Conservation (phyloP, 192 early-diverging fungal species). For the Coemansia sp. region DNA sequence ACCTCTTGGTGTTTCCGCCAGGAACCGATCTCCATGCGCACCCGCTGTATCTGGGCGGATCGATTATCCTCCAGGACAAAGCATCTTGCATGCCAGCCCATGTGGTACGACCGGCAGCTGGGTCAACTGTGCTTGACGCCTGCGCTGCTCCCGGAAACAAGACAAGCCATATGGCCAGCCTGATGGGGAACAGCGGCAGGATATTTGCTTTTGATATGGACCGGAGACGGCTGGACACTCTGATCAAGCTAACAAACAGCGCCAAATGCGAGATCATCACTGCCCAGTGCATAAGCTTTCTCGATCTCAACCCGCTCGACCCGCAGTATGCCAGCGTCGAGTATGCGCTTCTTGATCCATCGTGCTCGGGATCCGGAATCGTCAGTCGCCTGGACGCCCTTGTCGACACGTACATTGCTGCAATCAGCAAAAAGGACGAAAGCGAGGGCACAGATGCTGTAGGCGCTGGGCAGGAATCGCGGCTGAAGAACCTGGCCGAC, state of each 20-base stretch:
- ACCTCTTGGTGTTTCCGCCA: constrained; percentile 83
- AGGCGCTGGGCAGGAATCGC: constrained; percentile 24
- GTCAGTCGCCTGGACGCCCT: constrained; percentile 84
- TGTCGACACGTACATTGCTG: constrained; percentile 58
- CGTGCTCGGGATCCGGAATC: constrained; percentile 95
- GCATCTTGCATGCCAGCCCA: constrained; percentile 94
- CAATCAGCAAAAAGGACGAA: constrained; percentile 18
- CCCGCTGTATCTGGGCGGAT: constrained; percentile 68
- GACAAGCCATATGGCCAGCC: constrained; percentile 87
- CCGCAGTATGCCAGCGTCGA: constrained; percentile 70
- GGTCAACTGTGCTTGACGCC: constrained; percentile 76
- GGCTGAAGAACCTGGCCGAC: constrained; percentile 74
- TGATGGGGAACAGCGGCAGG: constrained; percentile 83
- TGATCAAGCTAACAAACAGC: constrained; percentile 69
- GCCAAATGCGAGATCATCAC: constrained; percentile 76
- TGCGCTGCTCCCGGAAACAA: constrained; percentile 99
- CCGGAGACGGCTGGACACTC: constrained; percentile 65
- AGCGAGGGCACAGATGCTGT: not conserved
- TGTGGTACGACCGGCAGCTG: constrained; percentile 63
- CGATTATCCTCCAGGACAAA: constrained; percentile 93
- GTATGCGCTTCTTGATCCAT: constrained; percentile 92
- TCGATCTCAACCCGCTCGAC: constrained; percentile 75
- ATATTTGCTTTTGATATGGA: constrained; percentile 95
- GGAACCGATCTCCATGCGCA: constrained; percentile 88
- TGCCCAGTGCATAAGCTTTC: constrained; percentile 59